These are phyloP conservation scores for Colletotrichum theobromicola DNA, from an alignment of 2,329 filamentous ascomycete genomes.

Conservation along the genomic window DNA sequence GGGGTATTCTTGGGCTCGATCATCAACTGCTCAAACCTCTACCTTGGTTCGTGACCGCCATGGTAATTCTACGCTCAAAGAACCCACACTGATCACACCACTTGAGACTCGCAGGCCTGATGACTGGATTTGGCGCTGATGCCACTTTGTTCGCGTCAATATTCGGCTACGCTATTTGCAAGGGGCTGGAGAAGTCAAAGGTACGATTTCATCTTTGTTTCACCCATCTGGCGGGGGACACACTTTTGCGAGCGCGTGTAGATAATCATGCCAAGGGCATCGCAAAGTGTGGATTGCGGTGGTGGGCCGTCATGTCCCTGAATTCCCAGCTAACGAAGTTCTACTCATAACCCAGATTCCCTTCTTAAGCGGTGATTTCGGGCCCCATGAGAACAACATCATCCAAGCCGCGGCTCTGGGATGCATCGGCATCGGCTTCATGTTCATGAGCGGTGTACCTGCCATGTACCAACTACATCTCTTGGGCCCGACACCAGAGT, in stretches of 20 bases:
- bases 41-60: background rate
- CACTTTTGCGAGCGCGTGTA: too few species aligned
- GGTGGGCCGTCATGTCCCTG: too few species aligned
- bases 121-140: background rate
- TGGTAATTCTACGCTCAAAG: fast-evolving
- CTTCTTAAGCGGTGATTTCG: background rate
- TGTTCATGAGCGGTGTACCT: constrained; percentile 18
- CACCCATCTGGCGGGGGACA: too few species aligned
- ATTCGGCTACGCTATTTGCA: background rate
- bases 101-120: background rate
- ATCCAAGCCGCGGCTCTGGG: background rate
- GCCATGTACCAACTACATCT: constrained; percentile 21
- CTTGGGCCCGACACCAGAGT: background rate
- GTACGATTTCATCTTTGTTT: background rate
- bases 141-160: background rate
- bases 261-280: too few species aligned
- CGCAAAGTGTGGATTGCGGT: too few species aligned
- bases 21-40: background rate
- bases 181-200: background rate
- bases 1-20: fast-evolving
- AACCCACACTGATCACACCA: fast-evolving
- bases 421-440: constrained; percentile 2
- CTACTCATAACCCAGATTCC: background rate
- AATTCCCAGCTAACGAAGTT: background rate
- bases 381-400: background rate